Evolutionary conservation across 495 filamentous ascomycete genomes (phyloP).

Genomic region (Terfezia boudieri): DNA sequence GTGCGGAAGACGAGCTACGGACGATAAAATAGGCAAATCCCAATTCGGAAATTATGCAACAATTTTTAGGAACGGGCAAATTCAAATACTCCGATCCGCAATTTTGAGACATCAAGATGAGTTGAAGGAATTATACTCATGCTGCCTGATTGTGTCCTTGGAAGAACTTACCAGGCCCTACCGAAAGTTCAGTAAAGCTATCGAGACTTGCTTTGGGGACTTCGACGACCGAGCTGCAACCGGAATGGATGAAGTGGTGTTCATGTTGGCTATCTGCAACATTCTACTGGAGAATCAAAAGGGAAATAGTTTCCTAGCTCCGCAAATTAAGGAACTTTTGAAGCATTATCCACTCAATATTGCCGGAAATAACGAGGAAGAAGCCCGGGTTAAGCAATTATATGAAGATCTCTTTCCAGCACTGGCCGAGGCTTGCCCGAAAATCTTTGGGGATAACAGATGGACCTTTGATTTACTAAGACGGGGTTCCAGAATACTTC

Average conservation of each 20-base stretch:
- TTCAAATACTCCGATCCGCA: constrained; percentile 5
- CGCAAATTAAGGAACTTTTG: background rate
- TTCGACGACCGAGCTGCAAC: constrained; percentile 3
- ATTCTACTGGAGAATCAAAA: constrained; percentile 2
- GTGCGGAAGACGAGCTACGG: constrained; percentile 1
- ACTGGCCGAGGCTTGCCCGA: constrained; percentile 3
- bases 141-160: too few species aligned
- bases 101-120: constrained; percentile 1
- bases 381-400: constrained; percentile 3
- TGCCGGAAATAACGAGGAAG: background rate
- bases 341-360: background rate
- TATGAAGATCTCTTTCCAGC: constrained; percentile 10
- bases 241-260: constrained; percentile 13
- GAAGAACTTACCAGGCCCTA: background rate
- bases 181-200: constrained; percentile 1
- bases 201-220: constrained; percentile 9
- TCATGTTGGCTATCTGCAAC: constrained; percentile 15
- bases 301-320: background rate
- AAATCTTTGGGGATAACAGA: constrained; percentile 7
- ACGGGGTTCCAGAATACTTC: constrained; percentile 12
- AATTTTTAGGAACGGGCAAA: constrained; percentile 8
- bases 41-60: constrained; percentile 3
- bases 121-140: background rate
- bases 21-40: too few species aligned
- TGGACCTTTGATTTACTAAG: constrained; percentile 12